phyloP scores from a whole-genome alignment of 352 stramenopile genomes.

The Pythium rhizo-oryzae region DNA sequence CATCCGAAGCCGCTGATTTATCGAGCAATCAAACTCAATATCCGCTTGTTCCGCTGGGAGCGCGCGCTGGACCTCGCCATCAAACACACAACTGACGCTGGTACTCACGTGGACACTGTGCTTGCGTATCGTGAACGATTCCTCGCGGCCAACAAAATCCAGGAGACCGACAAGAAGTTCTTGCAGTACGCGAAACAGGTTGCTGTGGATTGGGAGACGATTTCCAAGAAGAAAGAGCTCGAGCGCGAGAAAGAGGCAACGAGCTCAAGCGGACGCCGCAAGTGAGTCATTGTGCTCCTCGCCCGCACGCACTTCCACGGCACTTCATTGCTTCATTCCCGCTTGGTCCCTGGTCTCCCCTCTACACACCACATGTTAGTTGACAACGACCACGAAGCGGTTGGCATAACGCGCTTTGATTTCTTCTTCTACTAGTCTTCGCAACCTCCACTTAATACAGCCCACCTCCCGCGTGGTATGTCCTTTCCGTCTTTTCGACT shows the following conservation, averaged over 20 bases:
- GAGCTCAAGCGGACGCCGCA: constrained; percentile 48
- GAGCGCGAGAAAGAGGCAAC: constrained; percentile 82
- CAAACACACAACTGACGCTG: constrained; percentile 85
- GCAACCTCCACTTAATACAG: constrained; percentile 15
- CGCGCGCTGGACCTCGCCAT: constrained; percentile 88
- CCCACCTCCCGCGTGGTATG: constrained; percentile 2
- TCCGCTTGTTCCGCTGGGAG: constrained; percentile 90
- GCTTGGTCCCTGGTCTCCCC: not conserved
- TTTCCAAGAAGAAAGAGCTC: constrained; percentile 90
- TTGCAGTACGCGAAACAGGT: constrained; percentile 88
- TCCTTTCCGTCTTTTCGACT: constrained; percentile 1
- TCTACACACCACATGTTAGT: constrained; percentile 8
- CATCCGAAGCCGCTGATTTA: constrained; percentile 89
- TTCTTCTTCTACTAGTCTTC: constrained; percentile 28
- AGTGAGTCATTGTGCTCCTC: constrained; percentile 40
- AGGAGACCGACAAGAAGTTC: constrained; percentile 90
- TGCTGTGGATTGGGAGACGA: constrained; percentile 88
- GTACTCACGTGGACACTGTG: constrained; percentile 91
- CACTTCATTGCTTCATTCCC: not conserved
- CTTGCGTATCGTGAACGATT: constrained; percentile 89
- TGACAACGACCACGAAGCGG: not conserved
- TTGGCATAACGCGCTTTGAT: constrained; percentile 27
- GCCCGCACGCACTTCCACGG: not conserved
- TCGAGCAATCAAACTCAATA: constrained; percentile 94
- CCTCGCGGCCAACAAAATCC: constrained; percentile 82